Evolutionary conservation across 2,329 filamentous ascomycete species (phyloP).

Genomic region (Incumbomyces delicatus): DNA sequence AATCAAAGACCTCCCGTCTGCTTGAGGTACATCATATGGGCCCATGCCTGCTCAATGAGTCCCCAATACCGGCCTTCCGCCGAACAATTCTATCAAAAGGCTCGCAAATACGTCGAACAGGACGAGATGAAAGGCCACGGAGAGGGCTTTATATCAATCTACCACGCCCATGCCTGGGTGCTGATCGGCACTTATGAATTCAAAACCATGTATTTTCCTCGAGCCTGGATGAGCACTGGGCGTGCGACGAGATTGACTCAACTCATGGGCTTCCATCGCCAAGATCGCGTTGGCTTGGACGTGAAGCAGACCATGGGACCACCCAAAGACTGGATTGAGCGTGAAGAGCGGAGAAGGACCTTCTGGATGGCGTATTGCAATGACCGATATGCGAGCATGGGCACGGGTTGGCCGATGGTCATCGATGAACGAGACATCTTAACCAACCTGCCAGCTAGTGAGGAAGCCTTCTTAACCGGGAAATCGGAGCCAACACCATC

Average conservation of each 20-base stretch:
- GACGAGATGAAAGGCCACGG: constrained; percentile 91
- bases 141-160: constrained; percentile 75
- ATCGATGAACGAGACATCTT: constrained; percentile 85
- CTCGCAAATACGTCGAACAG: constrained; percentile 79
- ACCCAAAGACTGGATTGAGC: constrained; percentile 85
- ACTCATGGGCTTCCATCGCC: constrained; percentile 85
- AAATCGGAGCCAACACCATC: constrained; percentile 62
- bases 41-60: constrained; percentile 72
- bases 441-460: constrained; percentile 72
- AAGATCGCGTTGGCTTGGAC: constrained; percentile 73
- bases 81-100: constrained; percentile 79
- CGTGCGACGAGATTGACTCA: constrained; percentile 69
- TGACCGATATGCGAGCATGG: constrained; percentile 88
- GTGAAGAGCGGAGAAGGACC: constrained; percentile 78
- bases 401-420: constrained; percentile 93
- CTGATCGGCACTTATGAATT: constrained; percentile 81
- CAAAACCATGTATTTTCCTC: constrained; percentile 93
- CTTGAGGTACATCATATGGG: constrained; percentile 92
- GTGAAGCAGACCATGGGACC: constrained; percentile 86
- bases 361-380: constrained; percentile 93
- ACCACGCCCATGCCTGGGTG: constrained; percentile 76
- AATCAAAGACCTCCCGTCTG: constrained; percentile 77
- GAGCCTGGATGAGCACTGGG: constrained; percentile 89
- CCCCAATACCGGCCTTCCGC: constrained; percentile 74
- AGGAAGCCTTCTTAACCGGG: constrained; percentile 76